A percentile compares a stretch with the other conserved stretches of the same genome.
These are phyloP conservation scores for Tulasnella sp. DNA, from an alignment of 768 basidiomycete species.

Conservation along the genomic window DNA sequence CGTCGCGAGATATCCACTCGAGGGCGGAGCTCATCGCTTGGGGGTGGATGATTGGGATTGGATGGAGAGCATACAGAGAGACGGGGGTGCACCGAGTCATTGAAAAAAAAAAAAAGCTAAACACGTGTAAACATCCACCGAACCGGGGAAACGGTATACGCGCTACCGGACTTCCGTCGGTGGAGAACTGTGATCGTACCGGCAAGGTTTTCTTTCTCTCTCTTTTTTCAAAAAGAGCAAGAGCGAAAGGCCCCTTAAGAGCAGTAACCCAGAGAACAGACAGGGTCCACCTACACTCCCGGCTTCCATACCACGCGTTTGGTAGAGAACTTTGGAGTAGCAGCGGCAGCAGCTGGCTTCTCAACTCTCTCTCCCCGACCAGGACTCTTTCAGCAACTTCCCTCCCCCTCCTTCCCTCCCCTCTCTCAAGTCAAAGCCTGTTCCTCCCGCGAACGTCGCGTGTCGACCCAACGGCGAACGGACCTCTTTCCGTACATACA, in stretches of 20 bases:
- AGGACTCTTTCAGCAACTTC: not conserved
- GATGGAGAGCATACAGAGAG: not conserved
- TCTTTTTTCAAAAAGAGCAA: not conserved
- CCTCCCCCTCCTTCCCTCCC: not conserved
- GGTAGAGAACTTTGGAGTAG: not conserved
- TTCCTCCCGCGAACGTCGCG: not conserved
- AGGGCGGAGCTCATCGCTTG: conserved; percentile 7
- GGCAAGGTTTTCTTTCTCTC: conserved; percentile 4
- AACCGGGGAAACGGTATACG: conserved; percentile 2
- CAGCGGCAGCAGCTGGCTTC: conserved; percentile 6
- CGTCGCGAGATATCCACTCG: not conserved
- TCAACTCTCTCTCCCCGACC: conserved; percentile 11
- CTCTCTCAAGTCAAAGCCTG: not conserved
- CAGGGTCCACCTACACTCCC: not conserved
- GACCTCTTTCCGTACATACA: not conserved
- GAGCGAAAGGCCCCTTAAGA: not conserved
- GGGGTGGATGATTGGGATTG: not conserved
- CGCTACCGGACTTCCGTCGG: not conserved
- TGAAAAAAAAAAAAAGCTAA: not conserved
- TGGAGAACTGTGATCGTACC: conserved; percentile 2
- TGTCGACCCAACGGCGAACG: not conserved
- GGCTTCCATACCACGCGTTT: conserved; percentile 9
- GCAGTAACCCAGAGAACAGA: not conserved
- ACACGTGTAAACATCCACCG: not conserved
- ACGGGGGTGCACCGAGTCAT: not conserved